Evolutionary conservation across 768 basidiomycete species (phyloP).

Genomic region (Dentipellis sp.): DNA sequence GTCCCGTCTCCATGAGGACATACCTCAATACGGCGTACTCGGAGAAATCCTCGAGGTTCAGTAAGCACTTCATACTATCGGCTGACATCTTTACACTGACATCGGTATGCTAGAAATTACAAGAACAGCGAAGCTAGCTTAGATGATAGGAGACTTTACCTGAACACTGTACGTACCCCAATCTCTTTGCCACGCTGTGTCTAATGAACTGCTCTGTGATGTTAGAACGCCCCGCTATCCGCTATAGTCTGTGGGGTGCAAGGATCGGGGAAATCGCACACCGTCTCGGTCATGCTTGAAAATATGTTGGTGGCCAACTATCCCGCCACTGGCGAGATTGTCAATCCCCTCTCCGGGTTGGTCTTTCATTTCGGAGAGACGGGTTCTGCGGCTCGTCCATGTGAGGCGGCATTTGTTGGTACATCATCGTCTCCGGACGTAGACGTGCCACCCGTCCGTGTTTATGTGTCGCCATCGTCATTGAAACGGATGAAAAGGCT

Average conservation of each 20-base stretch:
- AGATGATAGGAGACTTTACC: conserved; percentile 37
- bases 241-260: conserved; percentile 72
- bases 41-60: conserved; percentile 26
- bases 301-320: conserved; percentile 55
- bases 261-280: conserved; percentile 71
- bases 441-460: conserved; percentile 25
- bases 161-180: conserved; percentile 47
- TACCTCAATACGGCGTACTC: conserved; percentile 54
- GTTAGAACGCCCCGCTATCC: conserved; percentile 65
- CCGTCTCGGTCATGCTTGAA: conserved; percentile 58
- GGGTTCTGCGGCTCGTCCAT: conserved; percentile 44
- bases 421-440: conserved; percentile 15
- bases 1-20: conserved; percentile 15
- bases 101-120: too few species aligned
- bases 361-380: conserved; percentile 68
- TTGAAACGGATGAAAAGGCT: conserved; percentile 50
- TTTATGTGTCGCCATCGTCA: conserved; percentile 55
- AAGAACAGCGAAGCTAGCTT: too few species aligned
- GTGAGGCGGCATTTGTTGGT: conserved; percentile 50
- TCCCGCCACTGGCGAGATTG: conserved; percentile 37
- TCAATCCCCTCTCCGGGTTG: conserved; percentile 50
- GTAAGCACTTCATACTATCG: conserved; percentile 18
- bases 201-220: not conserved
- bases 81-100: too few species aligned
- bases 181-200: not conserved